Evolutionary conservation across 2,329 filamentous ascomycete species (phyloP).

Genomic region (Ceratocystis albifundus): DNA sequence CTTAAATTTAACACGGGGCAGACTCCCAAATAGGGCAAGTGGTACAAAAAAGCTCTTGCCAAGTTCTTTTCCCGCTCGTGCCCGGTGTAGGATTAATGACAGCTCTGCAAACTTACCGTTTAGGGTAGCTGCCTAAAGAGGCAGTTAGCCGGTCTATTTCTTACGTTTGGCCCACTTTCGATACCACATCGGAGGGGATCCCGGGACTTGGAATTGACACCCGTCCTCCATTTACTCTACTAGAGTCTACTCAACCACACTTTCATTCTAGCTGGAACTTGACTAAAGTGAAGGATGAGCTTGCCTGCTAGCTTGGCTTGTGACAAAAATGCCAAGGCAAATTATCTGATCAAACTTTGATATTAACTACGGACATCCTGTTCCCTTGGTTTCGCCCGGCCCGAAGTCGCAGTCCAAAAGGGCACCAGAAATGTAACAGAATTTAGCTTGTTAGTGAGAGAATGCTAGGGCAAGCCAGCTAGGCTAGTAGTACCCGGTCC

Average conservation of each 20-base stretch:
- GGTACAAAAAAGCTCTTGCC: neutral
- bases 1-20: neutral
- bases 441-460: neutral
- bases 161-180: neutral
- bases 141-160: neutral
- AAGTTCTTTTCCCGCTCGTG: neutral
- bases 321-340: slow-evolving; percentile 10
- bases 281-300: neutral
- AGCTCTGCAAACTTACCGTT: neutral
- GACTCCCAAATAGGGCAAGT: neutral
- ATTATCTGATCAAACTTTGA: slow-evolving; percentile 14
- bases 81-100: slow-evolving; percentile 7
- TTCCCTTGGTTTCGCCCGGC: neutral
- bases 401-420: slow-evolving; percentile 8
- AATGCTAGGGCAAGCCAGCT: neutral
- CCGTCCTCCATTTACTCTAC: neutral
- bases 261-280: neutral
- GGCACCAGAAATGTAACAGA: neutral
- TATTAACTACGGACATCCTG: neutral
- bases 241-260: too few relatives aligned
- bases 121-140: neutral
- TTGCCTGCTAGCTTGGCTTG: neutral
- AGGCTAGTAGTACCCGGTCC: neutral
- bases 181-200: slow-evolving; percentile 5
- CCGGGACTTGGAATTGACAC: neutral